Percentiles rank a stretch among this genome's conserved stretches.
Evolutionary conservation across 768 basidiomycete species (phyloP).

Genomic region (Guyanaporus albipodus): DNA sequence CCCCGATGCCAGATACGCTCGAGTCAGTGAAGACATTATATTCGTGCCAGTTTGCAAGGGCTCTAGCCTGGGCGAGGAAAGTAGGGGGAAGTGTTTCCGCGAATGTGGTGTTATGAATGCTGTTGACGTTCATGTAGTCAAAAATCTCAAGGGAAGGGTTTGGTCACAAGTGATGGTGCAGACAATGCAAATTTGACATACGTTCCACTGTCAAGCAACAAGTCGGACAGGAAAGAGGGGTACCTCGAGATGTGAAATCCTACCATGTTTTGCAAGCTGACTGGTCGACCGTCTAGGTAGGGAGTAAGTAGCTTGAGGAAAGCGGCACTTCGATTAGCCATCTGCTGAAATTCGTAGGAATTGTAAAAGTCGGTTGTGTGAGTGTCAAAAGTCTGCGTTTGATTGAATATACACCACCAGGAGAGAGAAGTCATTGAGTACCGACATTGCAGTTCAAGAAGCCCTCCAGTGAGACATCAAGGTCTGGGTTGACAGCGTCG

Average conservation of each 20-base stretch:
- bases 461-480: slow-evolving; percentile 64
- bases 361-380: slow-evolving; percentile 52
- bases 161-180: background rate
- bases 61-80: slow-evolving; percentile 51
- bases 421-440: background rate
- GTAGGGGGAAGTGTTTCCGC: slow-evolving; percentile 41
- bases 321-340: slow-evolving; percentile 38
- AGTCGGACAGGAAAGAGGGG: slow-evolving; percentile 1
- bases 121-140: slow-evolving; percentile 72
- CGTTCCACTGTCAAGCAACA: slow-evolving; percentile 44
- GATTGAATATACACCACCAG: background rate
- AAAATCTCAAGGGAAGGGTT: slow-evolving; percentile 43
- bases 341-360: slow-evolving; percentile 48
- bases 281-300: slow-evolving; percentile 51
- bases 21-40: slow-evolving; percentile 59
- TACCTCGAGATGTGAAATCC: background rate
- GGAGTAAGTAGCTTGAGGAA: slow-evolving; percentile 50
- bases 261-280: slow-evolving; percentile 58
- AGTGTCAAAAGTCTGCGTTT: slow-evolving; percentile 42
- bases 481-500: slow-evolving; percentile 57
- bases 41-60: slow-evolving; percentile 71
- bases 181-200: slow-evolving; percentile 20
- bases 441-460: slow-evolving; percentile 57
- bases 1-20: slow-evolving; percentile 55
- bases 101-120: slow-evolving; percentile 61